phyloP scores from a whole-genome alignment of 1,284 basidiomycete genomes.

The Cerrena zonata region DNA sequence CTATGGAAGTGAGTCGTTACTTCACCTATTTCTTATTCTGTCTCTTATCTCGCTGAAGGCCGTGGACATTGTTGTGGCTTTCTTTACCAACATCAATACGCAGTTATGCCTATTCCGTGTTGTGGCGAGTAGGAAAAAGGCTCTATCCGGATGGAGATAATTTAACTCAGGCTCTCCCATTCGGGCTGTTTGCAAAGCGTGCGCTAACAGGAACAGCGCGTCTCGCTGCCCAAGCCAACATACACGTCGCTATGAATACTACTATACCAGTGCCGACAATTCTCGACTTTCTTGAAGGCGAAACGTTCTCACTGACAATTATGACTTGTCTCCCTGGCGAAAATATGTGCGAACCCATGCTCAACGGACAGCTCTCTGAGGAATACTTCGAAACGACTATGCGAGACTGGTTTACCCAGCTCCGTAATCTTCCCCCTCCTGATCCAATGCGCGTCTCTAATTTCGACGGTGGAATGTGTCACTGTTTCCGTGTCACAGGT shows the following conservation, averaged over 20 bases:
- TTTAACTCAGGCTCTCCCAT: background rate
- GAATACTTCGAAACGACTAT: background rate
- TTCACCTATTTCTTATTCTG: no score
- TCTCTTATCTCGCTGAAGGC: no score
- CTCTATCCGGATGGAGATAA: no score
- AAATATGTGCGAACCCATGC: background rate
- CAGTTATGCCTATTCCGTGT: no score
- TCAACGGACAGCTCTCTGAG: background rate
- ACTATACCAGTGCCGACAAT: slow-evolving; percentile 15
- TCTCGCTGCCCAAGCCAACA: background rate
- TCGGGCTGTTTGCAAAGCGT: background rate
- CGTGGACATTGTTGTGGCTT: no score
- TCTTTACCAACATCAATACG: no score
- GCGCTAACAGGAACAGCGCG: background rate
- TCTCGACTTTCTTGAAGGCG: slow-evolving; percentile 11
- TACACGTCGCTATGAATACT: slow-evolving; percentile 3
- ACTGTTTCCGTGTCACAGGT: background rate
- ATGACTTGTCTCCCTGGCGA: slow-evolving; percentile 8
- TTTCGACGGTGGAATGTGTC: background rate
- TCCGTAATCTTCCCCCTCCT: slow-evolving; percentile 8
- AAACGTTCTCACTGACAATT: background rate
- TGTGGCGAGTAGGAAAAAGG: no score
- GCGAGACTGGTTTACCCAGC: slow-evolving; percentile 4
- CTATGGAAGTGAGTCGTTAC: no score
- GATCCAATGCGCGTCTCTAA: background rate